Base-by-base conservation (phyloP, 306 rosid genomes). In the Senna siamea region DNA sequence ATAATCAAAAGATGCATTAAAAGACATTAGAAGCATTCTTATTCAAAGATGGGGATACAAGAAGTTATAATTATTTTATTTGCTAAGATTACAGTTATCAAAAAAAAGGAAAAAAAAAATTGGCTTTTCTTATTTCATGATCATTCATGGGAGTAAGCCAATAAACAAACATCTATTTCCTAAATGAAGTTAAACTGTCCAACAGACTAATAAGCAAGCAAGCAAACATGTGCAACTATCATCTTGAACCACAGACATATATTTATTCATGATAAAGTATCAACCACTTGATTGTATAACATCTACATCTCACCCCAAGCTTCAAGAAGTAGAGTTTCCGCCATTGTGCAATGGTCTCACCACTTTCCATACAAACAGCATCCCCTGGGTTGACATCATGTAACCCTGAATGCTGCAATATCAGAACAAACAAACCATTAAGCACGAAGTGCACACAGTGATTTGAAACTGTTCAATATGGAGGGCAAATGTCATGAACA, bases 331-430 rank as follows among this genome's bases (percentile, higher is more conserved):
- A 84, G 13, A 82, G 72, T 70, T 82, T 85, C 67, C 79, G 72
- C 92, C 96, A 87, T 22, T 82, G 79, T 17, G 85, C 79, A 70
- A 85, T 84, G 76, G 90, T 90, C 61, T 85, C 87, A 12, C 92
- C 92, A 11, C 85, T 84, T 62, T 85, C 89, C 90, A 90, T 78
- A 40, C 6, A 48, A 76, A 90, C 86, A 53, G 73, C 82, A 67
- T 82, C 81, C 66, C 92, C 96, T 4, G 90, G 89, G 70, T 84
- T 80, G 71, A 76, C 79, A 40, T 80, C 87, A 19, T 50, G 76
- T 66, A 85, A 75, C 74, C 90, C 90, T 18, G 87, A 80, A 76
- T 89, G 96, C 96, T 89, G 82, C 85, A 84, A 76, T 19, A 57
- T 20, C 26, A 78, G 19, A 77, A 54, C 56, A 74, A 61, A 69